phyloP scores from a whole-genome alignment of 176 grass and related monocot genomes.

The Rhynchospora pubera region DNA sequence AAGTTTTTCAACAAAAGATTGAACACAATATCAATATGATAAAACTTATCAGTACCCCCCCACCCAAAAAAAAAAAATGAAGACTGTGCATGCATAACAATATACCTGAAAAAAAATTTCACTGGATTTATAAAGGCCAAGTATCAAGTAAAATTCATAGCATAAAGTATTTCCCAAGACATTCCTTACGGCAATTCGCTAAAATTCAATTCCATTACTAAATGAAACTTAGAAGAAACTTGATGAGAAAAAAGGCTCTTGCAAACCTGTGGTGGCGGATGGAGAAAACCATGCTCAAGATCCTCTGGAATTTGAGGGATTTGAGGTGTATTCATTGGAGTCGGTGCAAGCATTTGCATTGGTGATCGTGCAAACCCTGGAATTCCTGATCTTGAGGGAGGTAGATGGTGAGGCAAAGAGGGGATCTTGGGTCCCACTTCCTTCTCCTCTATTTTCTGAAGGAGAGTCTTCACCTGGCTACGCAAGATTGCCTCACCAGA shows the following conservation, averaged over 20 bases:
- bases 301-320: constrained; percentile 38
- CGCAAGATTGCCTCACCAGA: constrained; percentile 71
- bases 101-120: too few relatives aligned
- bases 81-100: too few relatives aligned
- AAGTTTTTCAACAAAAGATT: too few relatives aligned
- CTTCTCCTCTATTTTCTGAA: constrained; percentile 66
- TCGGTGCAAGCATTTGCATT: constrained; percentile 60
- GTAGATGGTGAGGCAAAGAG: constrained; percentile 8
- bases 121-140: background rate
- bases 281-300: constrained; percentile 33
- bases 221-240: background rate
- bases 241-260: background rate
- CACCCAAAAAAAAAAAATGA: too few relatives aligned
- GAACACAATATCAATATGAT: too few relatives aligned
- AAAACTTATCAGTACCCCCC: too few relatives aligned
- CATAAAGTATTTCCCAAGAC: background rate
- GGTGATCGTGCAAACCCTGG: constrained; percentile 41
- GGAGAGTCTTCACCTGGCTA: constrained; percentile 72
- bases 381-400: constrained; percentile 30
- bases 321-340: constrained; percentile 65
- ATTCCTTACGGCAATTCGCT: background rate
- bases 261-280: constrained; percentile 43
- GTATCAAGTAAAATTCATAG: background rate
- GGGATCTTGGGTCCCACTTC: constrained; percentile 17
- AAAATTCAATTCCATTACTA: background rate